A percentile compares a stretch with the other conserved stretches of the same genome.
phyloP scores from a whole-genome alignment of 176 grass and related monocot species.

The Urochloa ruziziensis region DNA sequence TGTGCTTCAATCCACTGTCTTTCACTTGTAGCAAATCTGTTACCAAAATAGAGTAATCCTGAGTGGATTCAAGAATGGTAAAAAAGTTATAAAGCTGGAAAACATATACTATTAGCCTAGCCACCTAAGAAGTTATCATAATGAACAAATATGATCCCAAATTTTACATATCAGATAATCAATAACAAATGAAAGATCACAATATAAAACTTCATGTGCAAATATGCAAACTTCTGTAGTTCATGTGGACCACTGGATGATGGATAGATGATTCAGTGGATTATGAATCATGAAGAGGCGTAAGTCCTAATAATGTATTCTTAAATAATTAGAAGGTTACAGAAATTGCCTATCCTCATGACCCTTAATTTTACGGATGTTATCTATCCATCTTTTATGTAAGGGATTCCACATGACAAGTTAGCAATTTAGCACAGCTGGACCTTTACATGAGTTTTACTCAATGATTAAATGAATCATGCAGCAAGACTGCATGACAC shows the following conservation, averaged over 20 bases:
- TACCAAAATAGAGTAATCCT: constrained; percentile 18
- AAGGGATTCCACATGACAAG: background rate
- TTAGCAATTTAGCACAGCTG: background rate
- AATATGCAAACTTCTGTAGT: background rate
- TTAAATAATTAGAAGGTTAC: background rate
- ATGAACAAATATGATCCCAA: background rate
- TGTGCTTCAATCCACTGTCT: constrained; percentile 98
- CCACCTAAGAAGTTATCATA: background rate
- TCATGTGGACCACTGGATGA: background rate
- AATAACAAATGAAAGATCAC: background rate
- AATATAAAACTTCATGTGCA: background rate
- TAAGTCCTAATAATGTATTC: background rate
- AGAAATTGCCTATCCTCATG: background rate
- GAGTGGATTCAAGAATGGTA: background rate
- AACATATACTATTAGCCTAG: background rate
- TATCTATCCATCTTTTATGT: background rate
- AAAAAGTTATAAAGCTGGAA: constrained; percentile 3
- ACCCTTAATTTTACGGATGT: constrained; percentile 1
- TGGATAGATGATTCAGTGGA: background rate
- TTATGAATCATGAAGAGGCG: background rate
- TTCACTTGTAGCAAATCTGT: constrained; percentile 99
- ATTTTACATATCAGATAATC: background rate
- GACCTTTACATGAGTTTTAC: background rate
- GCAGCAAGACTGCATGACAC: constrained; percentile 14
- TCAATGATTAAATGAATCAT: constrained; percentile 5